A percentile compares a stretch with the other conserved stretches of the same genome.
Conservation (phyloP, 2,329 filamentous ascomycete species). For the Knufia petricola region DNA sequence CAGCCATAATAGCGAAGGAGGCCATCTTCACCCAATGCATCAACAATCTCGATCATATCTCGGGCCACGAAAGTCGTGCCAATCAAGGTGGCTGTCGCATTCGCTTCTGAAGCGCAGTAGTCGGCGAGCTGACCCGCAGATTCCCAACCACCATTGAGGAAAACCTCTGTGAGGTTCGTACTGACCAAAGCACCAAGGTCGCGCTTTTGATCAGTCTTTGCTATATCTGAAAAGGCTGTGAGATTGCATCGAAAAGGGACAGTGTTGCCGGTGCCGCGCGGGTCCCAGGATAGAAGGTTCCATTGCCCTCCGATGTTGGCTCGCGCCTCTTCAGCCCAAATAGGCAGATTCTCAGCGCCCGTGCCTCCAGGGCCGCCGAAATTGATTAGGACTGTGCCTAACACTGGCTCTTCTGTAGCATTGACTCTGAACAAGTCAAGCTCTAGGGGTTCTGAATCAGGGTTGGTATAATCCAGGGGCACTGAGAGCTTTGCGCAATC, state of each 20-base stretch:
- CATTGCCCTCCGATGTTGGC: constrained; percentile 15
- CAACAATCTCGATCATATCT: constrained; percentile 38
- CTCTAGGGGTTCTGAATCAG: constrained; percentile 19
- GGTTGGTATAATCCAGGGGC: constrained; percentile 28
- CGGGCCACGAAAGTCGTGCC: constrained; percentile 38
- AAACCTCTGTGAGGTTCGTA: constrained; percentile 11
- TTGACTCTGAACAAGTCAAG: constrained; percentile 25
- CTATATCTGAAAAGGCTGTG: neutral
- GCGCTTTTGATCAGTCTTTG: neutral
- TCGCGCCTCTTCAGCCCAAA: neutral
- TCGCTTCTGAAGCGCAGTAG: neutral
- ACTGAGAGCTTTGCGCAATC: constrained; percentile 28
- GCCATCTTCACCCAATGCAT: constrained; percentile 35
- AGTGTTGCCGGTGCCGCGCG: constrained; percentile 16
- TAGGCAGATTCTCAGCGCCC: constrained; percentile 17
- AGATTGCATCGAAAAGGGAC: constrained; percentile 17
- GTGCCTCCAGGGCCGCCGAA: constrained; percentile 30
- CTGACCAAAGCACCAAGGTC: neutral
- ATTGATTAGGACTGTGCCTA: constrained; percentile 28
- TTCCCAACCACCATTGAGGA: constrained; percentile 14
- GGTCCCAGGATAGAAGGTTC: constrained; percentile 17
- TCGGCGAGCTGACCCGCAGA: constrained; percentile 9
- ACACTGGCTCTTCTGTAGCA: constrained; percentile 24
- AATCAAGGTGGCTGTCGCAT: constrained; percentile 10
- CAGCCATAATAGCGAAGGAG: constrained; percentile 25